Evolutionary conservation across 495 filamentous ascomycete genomes (phyloP), one percentile per base, ranked within the genome.

Genomic region (Ascodesmis nigricans): DNA sequence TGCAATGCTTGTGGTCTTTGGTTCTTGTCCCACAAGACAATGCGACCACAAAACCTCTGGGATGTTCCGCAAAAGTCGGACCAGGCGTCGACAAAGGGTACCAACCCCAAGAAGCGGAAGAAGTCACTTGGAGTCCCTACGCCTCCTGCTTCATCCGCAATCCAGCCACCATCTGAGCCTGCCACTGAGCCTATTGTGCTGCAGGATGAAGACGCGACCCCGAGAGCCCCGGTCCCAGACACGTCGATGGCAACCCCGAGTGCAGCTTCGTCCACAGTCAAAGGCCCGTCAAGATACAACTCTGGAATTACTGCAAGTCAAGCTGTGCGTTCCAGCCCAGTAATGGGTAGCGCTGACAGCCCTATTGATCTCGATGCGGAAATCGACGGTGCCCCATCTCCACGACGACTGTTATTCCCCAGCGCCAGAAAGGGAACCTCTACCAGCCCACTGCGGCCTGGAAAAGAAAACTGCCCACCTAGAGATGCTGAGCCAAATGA

Each of bases 1-100:
- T 97, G 87, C 60, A 97, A 97, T 56, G 82, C 87, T 44, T 97
- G 87, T 47, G 87, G 87, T 9, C 65, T 97, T 21, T 97, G 81
- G 82, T 67, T 93, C 38, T 68, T 72, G 26, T 92, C 91, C 44
- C 78, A 73, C 49, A 81, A 77, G 48, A 61, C 53, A 19, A 91
- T 91, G 64, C 67, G 87, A 5, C 87, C 87, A 1, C 61, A 69
- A 31, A 68, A 79, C 28, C 69, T 72, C 38, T 97, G 84, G 84
- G 72, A 73, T 39, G 75, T 75, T n/a, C n/a, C n/a, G 35, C 63
- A 71, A 18, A 58, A 59, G 16, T 55, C 61, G 25, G 58, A 60
- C 7, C 57, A 63, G 5, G 58, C 35, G 3, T 29, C 35, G 7
- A 19, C 24, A n/a, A 25, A 37, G 3, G 36, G 26, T n/a, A 55